A percentile compares a stretch with the other conserved stretches of the same genome.
Conservation (phyloP, 2,329 filamentous ascomycete species). For the Xylariaceae sp. region DNA sequence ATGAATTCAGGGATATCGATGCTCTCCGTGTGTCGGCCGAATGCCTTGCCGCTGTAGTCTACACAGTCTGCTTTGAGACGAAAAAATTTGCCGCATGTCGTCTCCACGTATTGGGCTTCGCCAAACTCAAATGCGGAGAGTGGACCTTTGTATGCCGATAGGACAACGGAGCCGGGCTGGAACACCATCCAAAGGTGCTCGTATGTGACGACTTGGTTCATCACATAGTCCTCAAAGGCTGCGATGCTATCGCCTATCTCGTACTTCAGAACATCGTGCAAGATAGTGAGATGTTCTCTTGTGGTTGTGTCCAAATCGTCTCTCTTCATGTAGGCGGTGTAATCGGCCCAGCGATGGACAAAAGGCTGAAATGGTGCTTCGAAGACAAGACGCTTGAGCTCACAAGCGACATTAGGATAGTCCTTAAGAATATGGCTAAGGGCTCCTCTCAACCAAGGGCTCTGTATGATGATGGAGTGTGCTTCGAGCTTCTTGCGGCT, state of each 20-base stretch:
- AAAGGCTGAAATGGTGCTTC: slow-evolving; percentile 58
- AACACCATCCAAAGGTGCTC: slow-evolving; percentile 51
- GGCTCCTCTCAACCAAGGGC: slow-evolving; percentile 53
- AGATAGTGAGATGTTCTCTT: slow-evolving; percentile 43
- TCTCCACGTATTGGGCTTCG: slow-evolving; percentile 35
- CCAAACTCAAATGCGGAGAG: slow-evolving; percentile 37
- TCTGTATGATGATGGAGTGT: slow-evolving; percentile 62
- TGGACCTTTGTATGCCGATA: slow-evolving; percentile 36
- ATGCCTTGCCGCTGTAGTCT: slow-evolving; percentile 45
- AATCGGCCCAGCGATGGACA: slow-evolving; percentile 59
- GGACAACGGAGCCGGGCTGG: slow-evolving; percentile 40
- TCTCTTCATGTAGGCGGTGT: slow-evolving; percentile 39
- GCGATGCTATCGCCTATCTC: slow-evolving; percentile 51
- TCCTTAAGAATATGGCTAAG: slow-evolving; percentile 52
- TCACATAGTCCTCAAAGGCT: slow-evolving; percentile 47
- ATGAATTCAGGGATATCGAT: slow-evolving; percentile 39
- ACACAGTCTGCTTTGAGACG: slow-evolving; percentile 38
- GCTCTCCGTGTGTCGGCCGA: slow-evolving; percentile 37
- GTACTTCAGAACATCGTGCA: slow-evolving; percentile 44
- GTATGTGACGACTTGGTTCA: slow-evolving; percentile 50
- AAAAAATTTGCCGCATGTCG: slow-evolving; percentile 38
- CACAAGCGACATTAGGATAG: slow-evolving; percentile 57
- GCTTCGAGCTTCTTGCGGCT: slow-evolving; percentile 57
- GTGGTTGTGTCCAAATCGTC: slow-evolving; percentile 39
- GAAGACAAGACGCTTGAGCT: slow-evolving; percentile 57